phyloP scores from a whole-genome alignment of 768 basidiomycete genomes.

The Auriscalpium orientale region DNA sequence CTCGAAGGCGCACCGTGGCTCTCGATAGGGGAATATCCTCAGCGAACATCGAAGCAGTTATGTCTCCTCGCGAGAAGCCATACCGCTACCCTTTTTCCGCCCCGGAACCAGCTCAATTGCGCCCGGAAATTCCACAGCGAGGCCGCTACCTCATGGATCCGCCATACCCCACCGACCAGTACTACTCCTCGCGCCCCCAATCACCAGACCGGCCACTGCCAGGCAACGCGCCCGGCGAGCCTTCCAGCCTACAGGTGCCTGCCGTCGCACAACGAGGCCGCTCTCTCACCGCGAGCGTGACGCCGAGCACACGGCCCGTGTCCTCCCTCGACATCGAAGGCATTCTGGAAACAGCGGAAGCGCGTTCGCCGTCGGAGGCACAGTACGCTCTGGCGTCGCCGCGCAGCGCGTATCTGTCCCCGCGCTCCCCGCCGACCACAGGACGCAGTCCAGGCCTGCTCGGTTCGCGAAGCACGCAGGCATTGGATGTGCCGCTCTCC shows the following conservation, averaged over 20 bases:
- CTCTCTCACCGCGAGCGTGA: background rate
- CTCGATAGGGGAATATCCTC: background rate
- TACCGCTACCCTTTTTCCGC: background rate
- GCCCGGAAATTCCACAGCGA: background rate
- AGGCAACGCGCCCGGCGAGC: background rate
- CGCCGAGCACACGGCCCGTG: background rate
- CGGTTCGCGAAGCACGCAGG: background rate
- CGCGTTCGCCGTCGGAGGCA: background rate
- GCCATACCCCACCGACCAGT: conserved; percentile 2
- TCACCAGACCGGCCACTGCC: background rate
- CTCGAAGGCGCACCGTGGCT: background rate
- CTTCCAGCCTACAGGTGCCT: background rate
- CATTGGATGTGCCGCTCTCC: conserved; percentile 8
- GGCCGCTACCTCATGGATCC: conserved; percentile 1
- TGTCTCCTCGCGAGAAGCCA: background rate
- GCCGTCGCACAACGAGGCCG: no score
- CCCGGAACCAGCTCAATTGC: background rate
- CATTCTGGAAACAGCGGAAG: conserved; percentile 10
- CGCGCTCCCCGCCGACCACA: background rate
- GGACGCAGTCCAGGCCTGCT: background rate
- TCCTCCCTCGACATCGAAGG: conserved; percentile 12
- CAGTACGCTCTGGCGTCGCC: background rate
- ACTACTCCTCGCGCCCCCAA: conserved; percentile 3
- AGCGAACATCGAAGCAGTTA: background rate
- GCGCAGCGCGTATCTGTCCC: background rate